phyloP scores from a whole-genome alignment of 2,329 filamentous ascomycete species.

The Pestalotiopsis sp. region DNA sequence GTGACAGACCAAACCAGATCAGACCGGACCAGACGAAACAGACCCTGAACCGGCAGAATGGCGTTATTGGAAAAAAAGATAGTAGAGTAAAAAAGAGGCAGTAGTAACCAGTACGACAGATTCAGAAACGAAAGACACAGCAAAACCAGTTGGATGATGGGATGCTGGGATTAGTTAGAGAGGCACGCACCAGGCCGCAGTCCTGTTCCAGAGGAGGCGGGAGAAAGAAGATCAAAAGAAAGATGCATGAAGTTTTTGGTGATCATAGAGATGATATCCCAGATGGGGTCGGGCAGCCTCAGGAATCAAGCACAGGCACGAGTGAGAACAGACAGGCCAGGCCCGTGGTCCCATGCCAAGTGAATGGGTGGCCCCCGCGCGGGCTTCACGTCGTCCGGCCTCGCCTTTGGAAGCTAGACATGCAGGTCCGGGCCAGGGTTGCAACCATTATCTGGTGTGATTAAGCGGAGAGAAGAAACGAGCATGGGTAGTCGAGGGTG shows the following conservation, averaged over 20 bases:
- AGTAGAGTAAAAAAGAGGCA: constrained; percentile 16
- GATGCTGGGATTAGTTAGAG: constrained; percentile 28
- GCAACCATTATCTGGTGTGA: constrained; percentile 20
- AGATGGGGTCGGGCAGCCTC: constrained; percentile 15
- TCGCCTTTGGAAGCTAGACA: constrained; percentile 26
- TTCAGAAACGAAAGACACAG: constrained; percentile 34
- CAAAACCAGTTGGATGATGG: constrained; percentile 20
- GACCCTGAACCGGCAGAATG: constrained; percentile 41
- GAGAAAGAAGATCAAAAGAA: constrained; percentile 21
- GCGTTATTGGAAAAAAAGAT: constrained; percentile 26
- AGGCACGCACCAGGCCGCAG: constrained; percentile 32
- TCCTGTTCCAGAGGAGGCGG: constrained; percentile 33
- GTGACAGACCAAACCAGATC: constrained; percentile 48
- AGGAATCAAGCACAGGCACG: too few species aligned
- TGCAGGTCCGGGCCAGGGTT: constrained; percentile 28
- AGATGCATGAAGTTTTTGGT: constrained; percentile 27
- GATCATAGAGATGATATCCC: constrained; percentile 26
- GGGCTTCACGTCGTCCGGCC: constrained; percentile 33
- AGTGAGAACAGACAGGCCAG: not conserved
- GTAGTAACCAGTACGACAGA: not conserved
- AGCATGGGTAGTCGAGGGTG: constrained; percentile 11
- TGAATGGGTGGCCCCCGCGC: constrained; percentile 28
- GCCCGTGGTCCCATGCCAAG: constrained; percentile 17
- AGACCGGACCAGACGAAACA: constrained; percentile 48
- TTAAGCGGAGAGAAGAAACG: constrained; percentile 10